Base-by-base conservation (phyloP, 2,329 filamentous ascomycete genomes). In the Fusarium sp. region DNA sequence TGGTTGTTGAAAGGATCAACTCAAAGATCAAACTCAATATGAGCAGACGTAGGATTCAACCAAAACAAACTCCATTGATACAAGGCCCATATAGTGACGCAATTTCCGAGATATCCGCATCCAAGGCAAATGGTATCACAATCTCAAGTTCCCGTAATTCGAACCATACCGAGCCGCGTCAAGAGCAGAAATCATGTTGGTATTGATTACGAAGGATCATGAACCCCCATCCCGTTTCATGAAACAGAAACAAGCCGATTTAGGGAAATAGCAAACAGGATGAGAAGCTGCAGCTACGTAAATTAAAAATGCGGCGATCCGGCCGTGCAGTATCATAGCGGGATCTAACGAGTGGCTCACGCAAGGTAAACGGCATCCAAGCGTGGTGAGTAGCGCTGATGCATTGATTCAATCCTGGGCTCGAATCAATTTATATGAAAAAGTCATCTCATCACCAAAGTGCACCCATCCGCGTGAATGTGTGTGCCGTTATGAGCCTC, bases 241-340 rank as follows among this genome's bases (percentile, higher is more conserved):
- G 71, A 74, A 60, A 60, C 67, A 73, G 67, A 72, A 61, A 68
- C 71, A 65, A 66, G 71, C 67, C 57, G 54, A 57, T 47, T 52
- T 43, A 54, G 59, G 30, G 46, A 56, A 58, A 53, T 38, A 63
- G 42, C 16, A 72, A 61, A 72, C 42, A 69, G 47, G 60, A 69
- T 23, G 54, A 43, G 37, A 59, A 60, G 38, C 52, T 69, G 52
- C 52, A 53, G 52, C 56, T 44, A n/a, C 32, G 44, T 46, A 40
- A 53, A 49, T 58, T 64, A 65, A 68, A 37, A 40, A 38, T 28
- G 71, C 28, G 54, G 46, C 44, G 56, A 72, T 49, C 54, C 54
- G 46, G 56, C 62, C 52, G 66, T 73, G 61, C 53, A 47, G 32
- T 43, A 56, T 64, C 32, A 58, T 46, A 52, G 57, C 46, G 61